These are phyloP conservation scores for Alloascoidea hylecoeti DNA, from an alignment of 805 yeast species.

Conservation along the genomic window DNA sequence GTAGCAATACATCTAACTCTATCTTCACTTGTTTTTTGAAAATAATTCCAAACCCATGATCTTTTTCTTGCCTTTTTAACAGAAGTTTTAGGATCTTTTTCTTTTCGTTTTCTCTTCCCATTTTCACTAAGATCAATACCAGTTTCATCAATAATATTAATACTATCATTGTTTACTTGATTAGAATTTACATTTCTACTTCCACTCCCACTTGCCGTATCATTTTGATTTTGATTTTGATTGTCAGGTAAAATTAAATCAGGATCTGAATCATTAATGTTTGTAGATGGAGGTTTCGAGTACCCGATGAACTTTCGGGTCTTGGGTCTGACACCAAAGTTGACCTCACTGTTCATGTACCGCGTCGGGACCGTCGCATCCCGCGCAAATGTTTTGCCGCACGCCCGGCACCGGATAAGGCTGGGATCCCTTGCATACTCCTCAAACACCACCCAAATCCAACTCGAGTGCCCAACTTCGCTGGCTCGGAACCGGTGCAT, in stretches of 20 bases:
- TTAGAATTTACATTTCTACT: too few relatives aligned
- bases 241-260: too few relatives aligned
- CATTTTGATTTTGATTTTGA: too few relatives aligned
- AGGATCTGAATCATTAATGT: too few relatives aligned
- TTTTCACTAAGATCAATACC: too few relatives aligned
- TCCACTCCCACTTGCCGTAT: too few relatives aligned
- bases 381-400: constrained; percentile 1
- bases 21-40: background rate
- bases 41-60: background rate
- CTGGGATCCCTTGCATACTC: background rate
- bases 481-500: background rate
- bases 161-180: too few relatives aligned
- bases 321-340: too few relatives aligned
- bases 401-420: background rate
- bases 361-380: background rate
- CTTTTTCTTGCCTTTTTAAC: background rate
- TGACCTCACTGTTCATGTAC: background rate
- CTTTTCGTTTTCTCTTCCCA: too few relatives aligned
- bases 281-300: too few relatives aligned
- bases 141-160: too few relatives aligned
- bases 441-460: background rate
- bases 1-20: background rate
- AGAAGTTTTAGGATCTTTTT: background rate
- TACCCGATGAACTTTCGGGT: too few relatives aligned
- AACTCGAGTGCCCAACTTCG: background rate